Conservation (phyloP, 2,329 filamentous ascomycete genomes). For the Cladosporium sp. region DNA sequence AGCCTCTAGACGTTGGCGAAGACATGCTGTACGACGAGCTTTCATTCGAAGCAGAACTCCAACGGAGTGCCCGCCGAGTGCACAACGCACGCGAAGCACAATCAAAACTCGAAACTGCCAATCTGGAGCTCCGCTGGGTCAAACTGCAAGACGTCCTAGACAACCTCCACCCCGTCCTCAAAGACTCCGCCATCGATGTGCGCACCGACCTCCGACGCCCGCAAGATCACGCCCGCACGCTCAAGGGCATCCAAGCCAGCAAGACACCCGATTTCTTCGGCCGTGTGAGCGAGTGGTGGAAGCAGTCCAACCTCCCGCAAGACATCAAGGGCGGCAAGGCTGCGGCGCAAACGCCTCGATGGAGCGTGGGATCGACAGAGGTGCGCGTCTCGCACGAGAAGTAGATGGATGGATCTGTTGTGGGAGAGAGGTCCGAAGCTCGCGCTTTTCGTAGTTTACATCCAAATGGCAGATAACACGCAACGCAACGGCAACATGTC, state of each 20-base stretch:
- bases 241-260: constrained; percentile 3
- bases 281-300: constrained; percentile 6
- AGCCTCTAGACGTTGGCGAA: constrained; percentile 3
- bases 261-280: constrained; percentile 6
- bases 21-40: constrained; percentile 3
- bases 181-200: not conserved
- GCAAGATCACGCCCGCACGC: constrained; percentile 2
- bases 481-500: not conserved
- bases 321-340: not conserved
- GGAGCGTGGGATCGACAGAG: not conserved
- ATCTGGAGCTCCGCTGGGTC: constrained; percentile 15
- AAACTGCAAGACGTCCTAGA: constrained; percentile 16
- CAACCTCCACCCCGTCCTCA: constrained; percentile 8
- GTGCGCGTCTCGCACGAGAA: constrained; percentile 9
- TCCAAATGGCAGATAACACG: not conserved
- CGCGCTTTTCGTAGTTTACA: too few species aligned
- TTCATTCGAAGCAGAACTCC: constrained; percentile 14
- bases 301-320: constrained; percentile 1
- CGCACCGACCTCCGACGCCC: constrained; percentile 7
- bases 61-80: constrained; percentile 9
- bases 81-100: constrained; percentile 12
- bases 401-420: not conserved
- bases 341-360: not conserved
- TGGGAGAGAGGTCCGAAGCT: too few species aligned
- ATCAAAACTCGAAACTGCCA: constrained; percentile 5